Percentiles rank a stretch among this genome's conserved stretches.
These are phyloP conservation scores for Leishmania tropica DNA, from an alignment of 208 protist genomes.

Conservation along the genomic window DNA sequence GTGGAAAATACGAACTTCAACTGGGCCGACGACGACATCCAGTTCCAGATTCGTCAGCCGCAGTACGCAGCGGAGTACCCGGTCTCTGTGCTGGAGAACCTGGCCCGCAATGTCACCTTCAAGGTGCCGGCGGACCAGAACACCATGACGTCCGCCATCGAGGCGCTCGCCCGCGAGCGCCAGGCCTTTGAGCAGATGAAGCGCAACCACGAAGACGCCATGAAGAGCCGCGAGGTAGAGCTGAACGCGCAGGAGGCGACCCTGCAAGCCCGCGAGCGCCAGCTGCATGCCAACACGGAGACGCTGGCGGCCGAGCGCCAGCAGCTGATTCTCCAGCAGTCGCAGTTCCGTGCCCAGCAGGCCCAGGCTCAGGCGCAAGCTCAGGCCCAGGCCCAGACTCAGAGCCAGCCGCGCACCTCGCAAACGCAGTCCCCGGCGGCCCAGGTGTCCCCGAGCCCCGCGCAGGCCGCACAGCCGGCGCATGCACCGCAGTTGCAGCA, in stretches of 20 bases:
- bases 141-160: constrained; percentile 43
- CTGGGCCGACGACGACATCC: constrained; percentile 86
- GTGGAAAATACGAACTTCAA: constrained; percentile 58
- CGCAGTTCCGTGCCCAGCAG: constrained; percentile 37
- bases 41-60: constrained; percentile 60
- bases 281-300: constrained; percentile 44
- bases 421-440: constrained; percentile 33
- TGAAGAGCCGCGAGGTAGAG: constrained; percentile 55
- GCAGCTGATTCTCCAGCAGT: constrained; percentile 51
- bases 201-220: constrained; percentile 45
- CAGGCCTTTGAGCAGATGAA: constrained; percentile 45
- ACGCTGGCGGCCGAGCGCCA: constrained; percentile 34
- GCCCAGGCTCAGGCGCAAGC: constrained; percentile 21
- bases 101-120: constrained; percentile 51
- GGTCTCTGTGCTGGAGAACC: constrained; percentile 56
- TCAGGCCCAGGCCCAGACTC: constrained; percentile 17
- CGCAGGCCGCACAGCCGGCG: constrained; percentile 17
- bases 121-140: constrained; percentile 51
- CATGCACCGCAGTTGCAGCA: constrained; percentile 18
- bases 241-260: constrained; percentile 43
- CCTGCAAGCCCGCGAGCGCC: constrained; percentile 38
- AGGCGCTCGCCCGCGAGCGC: constrained; percentile 48
- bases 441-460: constrained; percentile 24
- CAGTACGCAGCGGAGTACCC: constrained; percentile 78
- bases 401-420: constrained; percentile 11